Evolutionary conservation across 2,329 filamentous ascomycete species (phyloP), one percentile per base, ranked within the genome.

Genomic region (Metarhizium guizhouense): DNA sequence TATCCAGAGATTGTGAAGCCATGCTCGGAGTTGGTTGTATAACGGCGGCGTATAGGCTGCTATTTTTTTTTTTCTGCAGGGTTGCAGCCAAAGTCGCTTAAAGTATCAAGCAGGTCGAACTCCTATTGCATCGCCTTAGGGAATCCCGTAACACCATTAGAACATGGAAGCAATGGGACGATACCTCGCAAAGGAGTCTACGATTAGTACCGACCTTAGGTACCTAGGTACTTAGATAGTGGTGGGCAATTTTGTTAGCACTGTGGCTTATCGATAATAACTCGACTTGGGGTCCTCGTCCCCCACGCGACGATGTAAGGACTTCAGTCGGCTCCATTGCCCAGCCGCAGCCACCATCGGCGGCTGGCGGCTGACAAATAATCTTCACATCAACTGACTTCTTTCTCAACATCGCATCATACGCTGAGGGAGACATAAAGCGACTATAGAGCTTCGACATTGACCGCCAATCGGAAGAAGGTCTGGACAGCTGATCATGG

Each of bases 401-500:
- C 20, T 16, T 20, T 18, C n/a, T 45, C 10, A 8, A 10, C 42
- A 14, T 48, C 25, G 25, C 18, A 6, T 13, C 20, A 48, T 30
- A 29, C 13, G 4, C 20, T 30, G 45, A 2, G 25, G 1, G 8
- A 11, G 11, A 45, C 7, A 45, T 14, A 30, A 30, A 30, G 16
- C 13, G 7, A 3, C 6, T n/a, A n/a, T 7, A 6, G 14, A 30
- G 10, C 45, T 11, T 48, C 45, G 6, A 48, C 5, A 48, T 14
- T 18, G 14, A 20, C 10, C 30, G 10, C 18, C 18, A 11, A 20
- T 25, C 10, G 43, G 10, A 25, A 4, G 10, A 47, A n/a, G 43
- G 43, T 25, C 43, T 30, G 18, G 47, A 25, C 40, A 32, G n/a
- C 14, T n/a, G 25, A 53, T 11, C 54, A 76, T 76, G 73, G 68